Conservation (phyloP, 2,329 filamentous ascomycete genomes). For the Torrubiella hemipterigena region DNA sequence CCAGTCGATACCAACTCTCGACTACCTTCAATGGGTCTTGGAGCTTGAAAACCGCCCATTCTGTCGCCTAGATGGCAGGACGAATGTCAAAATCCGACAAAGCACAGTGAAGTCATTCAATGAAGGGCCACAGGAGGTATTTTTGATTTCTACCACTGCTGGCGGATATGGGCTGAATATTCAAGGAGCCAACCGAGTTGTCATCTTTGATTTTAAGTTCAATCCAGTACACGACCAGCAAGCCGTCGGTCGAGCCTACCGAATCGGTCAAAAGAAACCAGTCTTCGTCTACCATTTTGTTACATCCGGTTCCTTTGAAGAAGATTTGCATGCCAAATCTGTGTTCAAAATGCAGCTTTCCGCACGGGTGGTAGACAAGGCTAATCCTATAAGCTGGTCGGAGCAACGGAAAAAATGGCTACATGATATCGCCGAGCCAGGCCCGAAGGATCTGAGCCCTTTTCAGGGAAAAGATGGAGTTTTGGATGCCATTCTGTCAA, state of each 20-base stretch:
- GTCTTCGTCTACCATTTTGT: conserved; percentile 81
- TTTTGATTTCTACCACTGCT: conserved; percentile 73
- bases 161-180: conserved; percentile 80
- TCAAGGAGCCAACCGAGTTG: conserved; percentile 68
- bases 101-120: conserved; percentile 59
- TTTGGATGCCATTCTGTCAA: conserved; percentile 35
- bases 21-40: conserved; percentile 54
- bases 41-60: conserved; percentile 32
- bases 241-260: conserved; percentile 75
- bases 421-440: conserved; percentile 40
- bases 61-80: conserved; percentile 56
- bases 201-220: conserved; percentile 75
- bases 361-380: conserved; percentile 71
- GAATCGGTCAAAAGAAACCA: conserved; percentile 67
- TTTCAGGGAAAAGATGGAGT: conserved; percentile 52
- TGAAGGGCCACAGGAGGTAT: conserved; percentile 39
- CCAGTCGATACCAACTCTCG: conserved; percentile 55
- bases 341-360: conserved; percentile 78
- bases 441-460: conserved; percentile 36
- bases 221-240: conserved; percentile 77
- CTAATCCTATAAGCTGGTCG: conserved; percentile 59
- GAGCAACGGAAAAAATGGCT: conserved; percentile 44
- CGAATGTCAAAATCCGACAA: conserved; percentile 46
- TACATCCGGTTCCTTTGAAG: conserved; percentile 68
- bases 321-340: conserved; percentile 57